These are phyloP conservation scores for Eucalyptus erythrocorys DNA, from an alignment of 345 rosid species.

Conservation along the genomic window DNA sequence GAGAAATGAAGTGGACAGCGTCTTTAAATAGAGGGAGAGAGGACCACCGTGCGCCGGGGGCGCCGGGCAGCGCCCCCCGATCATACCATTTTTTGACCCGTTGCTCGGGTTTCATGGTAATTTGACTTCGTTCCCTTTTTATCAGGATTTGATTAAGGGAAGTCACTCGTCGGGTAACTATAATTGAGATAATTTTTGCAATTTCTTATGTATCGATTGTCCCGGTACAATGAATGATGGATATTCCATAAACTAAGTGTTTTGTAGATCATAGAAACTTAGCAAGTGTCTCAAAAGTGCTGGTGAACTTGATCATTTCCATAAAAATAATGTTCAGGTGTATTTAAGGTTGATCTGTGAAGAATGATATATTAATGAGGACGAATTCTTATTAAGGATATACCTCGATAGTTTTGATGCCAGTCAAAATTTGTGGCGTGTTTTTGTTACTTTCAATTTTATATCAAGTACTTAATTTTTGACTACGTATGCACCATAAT, in stretches of 20 bases:
- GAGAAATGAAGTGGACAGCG: background rate
- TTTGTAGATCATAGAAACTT: background rate
- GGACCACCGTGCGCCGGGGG: background rate
- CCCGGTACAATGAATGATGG: background rate
- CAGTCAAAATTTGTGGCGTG: fast-evolving
- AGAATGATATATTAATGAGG: background rate
- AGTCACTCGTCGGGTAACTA: background rate
- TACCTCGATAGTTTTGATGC: background rate
- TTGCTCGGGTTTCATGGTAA: background rate
- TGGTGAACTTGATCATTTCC: fast-evolving
- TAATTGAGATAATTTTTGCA: background rate
- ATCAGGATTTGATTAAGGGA: background rate
- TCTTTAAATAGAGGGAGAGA: background rate
- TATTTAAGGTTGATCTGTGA: fast-evolving
- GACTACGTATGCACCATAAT: fast-evolving
- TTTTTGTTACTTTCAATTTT: background rate
- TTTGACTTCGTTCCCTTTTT: background rate
- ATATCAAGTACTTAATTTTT: fast-evolving
- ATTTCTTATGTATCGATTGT: background rate
- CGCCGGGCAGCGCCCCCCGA: background rate
- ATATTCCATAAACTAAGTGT: background rate
- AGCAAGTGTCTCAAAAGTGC: background rate
- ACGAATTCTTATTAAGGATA: background rate
- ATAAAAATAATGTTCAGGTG: fast-evolving
- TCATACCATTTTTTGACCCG: background rate